A percentile compares a stretch with the other conserved stretches of the same genome.
phyloP scores from a whole-genome alignment of 306 rosid genomes.

The Dicorynia guianensis region DNA sequence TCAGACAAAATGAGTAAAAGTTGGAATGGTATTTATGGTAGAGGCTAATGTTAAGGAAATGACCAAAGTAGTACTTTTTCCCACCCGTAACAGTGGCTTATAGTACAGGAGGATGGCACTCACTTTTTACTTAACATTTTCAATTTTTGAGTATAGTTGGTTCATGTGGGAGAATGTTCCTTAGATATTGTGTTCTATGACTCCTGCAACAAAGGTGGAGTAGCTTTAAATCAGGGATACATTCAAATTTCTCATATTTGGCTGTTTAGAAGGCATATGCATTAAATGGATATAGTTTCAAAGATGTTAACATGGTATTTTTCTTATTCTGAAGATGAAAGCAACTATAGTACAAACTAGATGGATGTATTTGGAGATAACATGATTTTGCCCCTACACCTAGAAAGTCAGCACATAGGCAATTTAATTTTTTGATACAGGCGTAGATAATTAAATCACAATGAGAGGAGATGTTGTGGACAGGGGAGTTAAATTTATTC shows the following conservation, averaged over 20 bases:
- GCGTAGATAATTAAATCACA: conserved; percentile 1
- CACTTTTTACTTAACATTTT: neutral
- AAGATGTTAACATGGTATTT: neutral
- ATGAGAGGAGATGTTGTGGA: conserved; percentile 6
- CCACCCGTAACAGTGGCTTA: neutral
- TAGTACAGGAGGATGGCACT: too few species aligned
- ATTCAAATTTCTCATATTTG: neutral
- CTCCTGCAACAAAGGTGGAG: neutral
- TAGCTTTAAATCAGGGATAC: neutral
- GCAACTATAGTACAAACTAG: neutral
- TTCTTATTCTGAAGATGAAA: conserved; percentile 18
- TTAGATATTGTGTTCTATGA: conserved; percentile 25
- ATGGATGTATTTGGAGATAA: conserved; percentile 13
- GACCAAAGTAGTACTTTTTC: neutral
- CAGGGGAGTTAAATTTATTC: too few species aligned
- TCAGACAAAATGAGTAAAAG: neutral
- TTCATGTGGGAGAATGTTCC: neutral
- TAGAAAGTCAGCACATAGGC: neutral
- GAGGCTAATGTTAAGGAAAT: neutral
- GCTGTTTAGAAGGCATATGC: neutral
- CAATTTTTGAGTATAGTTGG: neutral
- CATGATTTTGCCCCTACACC: neutral
- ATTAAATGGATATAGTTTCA: neutral
- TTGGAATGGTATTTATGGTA: neutral
- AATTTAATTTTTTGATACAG: conserved; percentile 29